phyloP scores from a whole-genome alignment of 2,329 filamentous ascomycete genomes.

The Colletotrichum endophyticum region DNA sequence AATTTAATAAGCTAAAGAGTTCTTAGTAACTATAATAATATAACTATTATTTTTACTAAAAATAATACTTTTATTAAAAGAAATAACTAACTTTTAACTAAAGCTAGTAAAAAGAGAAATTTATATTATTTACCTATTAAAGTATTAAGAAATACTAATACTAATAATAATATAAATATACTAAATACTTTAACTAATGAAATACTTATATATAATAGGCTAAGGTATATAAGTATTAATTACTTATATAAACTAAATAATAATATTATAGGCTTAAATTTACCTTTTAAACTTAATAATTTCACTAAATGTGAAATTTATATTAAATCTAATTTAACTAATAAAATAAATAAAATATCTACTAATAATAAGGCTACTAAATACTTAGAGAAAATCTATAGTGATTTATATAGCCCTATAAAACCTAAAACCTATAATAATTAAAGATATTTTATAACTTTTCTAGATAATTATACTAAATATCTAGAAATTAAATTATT shows the following conservation, averaged over 20 bases:
- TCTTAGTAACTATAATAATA: background rate
- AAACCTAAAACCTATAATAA: too few relatives aligned
- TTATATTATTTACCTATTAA: background rate
- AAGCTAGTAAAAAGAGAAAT: too few relatives aligned
- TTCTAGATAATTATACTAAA: background rate
- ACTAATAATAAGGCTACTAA: too few relatives aligned
- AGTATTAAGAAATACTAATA: background rate
- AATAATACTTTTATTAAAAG: background rate
- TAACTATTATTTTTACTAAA: background rate
- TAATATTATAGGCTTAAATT: background rate
- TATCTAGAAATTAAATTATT: background rate
- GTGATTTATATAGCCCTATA: too few relatives aligned
- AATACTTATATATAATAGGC: background rate
- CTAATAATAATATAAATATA: background rate
- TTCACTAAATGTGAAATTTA: background rate
- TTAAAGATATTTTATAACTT: too few relatives aligned
- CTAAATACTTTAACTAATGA: background rate
- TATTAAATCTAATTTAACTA: background rate
- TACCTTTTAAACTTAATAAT: background rate
- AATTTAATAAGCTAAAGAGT: background rate
- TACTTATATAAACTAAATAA: background rate
- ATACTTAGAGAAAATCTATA: too few relatives aligned
- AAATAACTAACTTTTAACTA: background rate
- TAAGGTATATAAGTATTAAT: background rate
- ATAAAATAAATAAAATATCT: too few relatives aligned